Percentiles rank a stretch among this genome's conserved stretches.
Evolutionary conservation across 108 stramenopile genomes (phyloP).

Genomic region (Phaeodactylum tricornutum): DNA sequence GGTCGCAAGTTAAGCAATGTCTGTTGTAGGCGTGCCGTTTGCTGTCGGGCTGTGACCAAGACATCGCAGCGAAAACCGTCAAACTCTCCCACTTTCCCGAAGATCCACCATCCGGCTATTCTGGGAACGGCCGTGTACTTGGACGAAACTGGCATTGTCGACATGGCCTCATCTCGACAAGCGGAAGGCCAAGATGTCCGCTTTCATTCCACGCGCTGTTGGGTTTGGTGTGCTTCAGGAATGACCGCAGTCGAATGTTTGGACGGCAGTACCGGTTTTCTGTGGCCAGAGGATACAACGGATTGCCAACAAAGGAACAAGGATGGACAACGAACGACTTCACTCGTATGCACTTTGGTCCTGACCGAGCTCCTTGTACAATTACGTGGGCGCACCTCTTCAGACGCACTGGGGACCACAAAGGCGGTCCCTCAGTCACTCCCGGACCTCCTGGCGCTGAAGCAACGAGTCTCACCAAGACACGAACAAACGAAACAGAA

Average conservation of each 20-base stretch:
- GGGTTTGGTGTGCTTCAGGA: constrained; percentile 45
- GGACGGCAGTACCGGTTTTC: constrained; percentile 40
- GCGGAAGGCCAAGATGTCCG: constrained; percentile 64
- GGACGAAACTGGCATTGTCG: constrained; percentile 48
- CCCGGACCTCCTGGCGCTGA: constrained; percentile 29
- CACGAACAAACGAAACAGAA: constrained; percentile 55
- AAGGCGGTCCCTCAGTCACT: constrained; percentile 12
- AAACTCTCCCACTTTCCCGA: constrained; percentile 7
- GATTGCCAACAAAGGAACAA: neutral
- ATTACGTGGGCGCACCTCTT: too few relatives aligned
- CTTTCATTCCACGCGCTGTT: constrained; percentile 63
- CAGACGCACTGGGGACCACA: neutral
- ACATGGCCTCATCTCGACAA: constrained; percentile 10
- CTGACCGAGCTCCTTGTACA: neutral
- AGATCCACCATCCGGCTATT: constrained; percentile 58
- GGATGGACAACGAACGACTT: neutral
- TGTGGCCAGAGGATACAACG: neutral
- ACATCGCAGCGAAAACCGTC: constrained; percentile 1
- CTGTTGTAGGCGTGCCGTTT: constrained; percentile 69
- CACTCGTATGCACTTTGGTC: neutral
- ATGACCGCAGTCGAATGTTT: constrained; percentile 28
- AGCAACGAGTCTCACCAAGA: constrained; percentile 28
- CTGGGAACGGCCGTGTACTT: constrained; percentile 80
- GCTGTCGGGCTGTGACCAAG: constrained; percentile 39
- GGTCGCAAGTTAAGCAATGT: constrained; percentile 61